Base-by-base conservation (phyloP, 2,329 filamentous ascomycete genomes). In the Allantophomopsis lycopodina region DNA sequence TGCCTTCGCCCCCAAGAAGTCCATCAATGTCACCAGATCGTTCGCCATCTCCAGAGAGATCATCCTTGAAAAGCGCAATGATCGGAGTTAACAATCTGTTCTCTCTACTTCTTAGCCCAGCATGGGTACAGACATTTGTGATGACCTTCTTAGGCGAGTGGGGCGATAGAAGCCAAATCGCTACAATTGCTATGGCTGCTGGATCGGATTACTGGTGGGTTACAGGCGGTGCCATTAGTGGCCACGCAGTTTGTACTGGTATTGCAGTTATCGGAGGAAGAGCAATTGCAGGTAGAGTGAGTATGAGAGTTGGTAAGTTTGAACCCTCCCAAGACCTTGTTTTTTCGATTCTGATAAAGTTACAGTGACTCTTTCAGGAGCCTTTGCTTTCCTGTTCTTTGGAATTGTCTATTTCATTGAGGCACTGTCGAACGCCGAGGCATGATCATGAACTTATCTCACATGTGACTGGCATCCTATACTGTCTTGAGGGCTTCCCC, bases 161-260 rank as follows among this genome's bases (percentile, higher is more conserved):
- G 91, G 91, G 91, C 42, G 91, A 98, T 55, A 78, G 91, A 49
- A 94, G 85, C 57, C 91, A 98, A 64, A 96, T 98, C 53, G 91
- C 91, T 16, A 98, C 91, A 0, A 94, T 98, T 55, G 91, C 91
- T 40, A 98, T 98, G 91, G 91, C 91, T 37, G 89, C 91, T 28
- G 91, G 91, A 15, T 85, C 94, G 60, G 91, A 98, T 58, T 98
- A 96, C 60, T 96, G 89, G 89, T 95, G 87, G 83, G 91, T 98
- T 30, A 95, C 87, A 4, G 68, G 87, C 36, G 91, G 91, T 42
- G 89, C 91, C 2, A 75, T 91, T 30, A 69, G 75, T 36, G 91
- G 91, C 8, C 91, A 98, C 60, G 82, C 76, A 35, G 75, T 89
- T 48, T 98, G 91, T 65, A 96, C 91, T 6, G 81, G 83, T 36